Evolutionary conservation across 1,139 yeast genomes (phyloP), one percentile per base, ranked within the genome.

Genomic region (Zygotorulaspora mrakii): DNA sequence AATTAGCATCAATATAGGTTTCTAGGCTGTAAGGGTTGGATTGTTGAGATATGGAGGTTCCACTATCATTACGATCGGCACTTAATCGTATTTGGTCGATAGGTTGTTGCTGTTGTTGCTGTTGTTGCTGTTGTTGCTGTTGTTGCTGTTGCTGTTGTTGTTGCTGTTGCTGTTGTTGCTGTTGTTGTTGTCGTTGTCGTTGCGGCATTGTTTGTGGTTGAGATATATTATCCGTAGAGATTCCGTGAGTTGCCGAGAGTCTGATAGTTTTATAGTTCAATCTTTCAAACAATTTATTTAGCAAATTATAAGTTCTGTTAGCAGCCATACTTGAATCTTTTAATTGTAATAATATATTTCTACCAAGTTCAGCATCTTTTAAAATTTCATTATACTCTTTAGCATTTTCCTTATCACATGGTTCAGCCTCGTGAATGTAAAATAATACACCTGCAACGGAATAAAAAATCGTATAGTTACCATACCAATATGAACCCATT

Each of bases 401-500:
- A 47, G 79, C 79, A 52, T 76, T 71, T 41, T 78, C 80, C 42
- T 82, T 83, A 51, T 80, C 71, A 17, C 65, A 59, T 17, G 79
- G 74, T 6, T 53, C 49, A 13, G 78, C 79, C 55, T 84, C 94
- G 61, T 86, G 95, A 44, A 80, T 84, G 58, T 86, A 88, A 56
- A 83, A 88, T 7, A 86, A 79, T 53, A 88, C 69, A 53, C 95
- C 85, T 0, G 96, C 95, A 40, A 88, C 88, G 2, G 95, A 81
- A 59, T 86, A 88, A 61, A 88, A 88, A n/a, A 88, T 82, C 0
- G 96, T 86, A 61, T 88, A 88, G 62, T 84, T 82, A 11, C 94
- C 82, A 59, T 87, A 88, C 96, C 96, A 87, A 61, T 88, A 88
- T 2, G 95, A 85, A 1, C 96, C 96, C 46, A 84, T 78, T 41